Evolutionary conservation across 805 yeast species (phyloP).

Genomic region (Candida oleophila): DNA sequence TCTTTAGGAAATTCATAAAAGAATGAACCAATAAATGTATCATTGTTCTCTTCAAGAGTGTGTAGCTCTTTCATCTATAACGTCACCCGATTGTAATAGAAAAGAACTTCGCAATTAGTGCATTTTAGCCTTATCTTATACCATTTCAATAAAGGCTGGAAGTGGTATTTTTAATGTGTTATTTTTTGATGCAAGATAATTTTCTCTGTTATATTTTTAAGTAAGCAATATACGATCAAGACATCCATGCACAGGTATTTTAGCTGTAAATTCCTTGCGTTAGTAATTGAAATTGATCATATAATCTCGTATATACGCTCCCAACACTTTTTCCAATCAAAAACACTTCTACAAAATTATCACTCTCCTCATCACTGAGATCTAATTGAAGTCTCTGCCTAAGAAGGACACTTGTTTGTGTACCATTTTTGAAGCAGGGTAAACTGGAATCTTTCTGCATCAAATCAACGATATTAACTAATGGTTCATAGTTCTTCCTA

Average conservation of each 20-base stretch:
- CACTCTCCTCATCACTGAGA: slow-evolving; percentile 68
- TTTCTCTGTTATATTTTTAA: too few species aligned
- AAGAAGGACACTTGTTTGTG: slow-evolving; percentile 73
- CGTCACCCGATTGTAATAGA: too few species aligned
- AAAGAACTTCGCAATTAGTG: too few species aligned
- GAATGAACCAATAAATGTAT: not conserved
- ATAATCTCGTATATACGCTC: slow-evolving; percentile 84
- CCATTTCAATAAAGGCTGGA: not conserved
- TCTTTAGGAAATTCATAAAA: not conserved
- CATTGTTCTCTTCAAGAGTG: too few species aligned
- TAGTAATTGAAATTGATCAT: slow-evolving; percentile 91
- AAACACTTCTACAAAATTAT: slow-evolving; percentile 71
- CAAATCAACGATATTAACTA: slow-evolving; percentile 81
- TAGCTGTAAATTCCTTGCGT: slow-evolving; percentile 92
- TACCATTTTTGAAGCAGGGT: slow-evolving; percentile 91
- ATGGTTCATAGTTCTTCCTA: slow-evolving; percentile 69
- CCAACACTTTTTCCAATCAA: slow-evolving; percentile 82
- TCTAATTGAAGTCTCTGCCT: slow-evolving; percentile 81
- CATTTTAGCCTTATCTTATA: not conserved
- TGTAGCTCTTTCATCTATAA: too few species aligned
- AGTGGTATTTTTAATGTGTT: not conserved
- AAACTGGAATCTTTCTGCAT: slow-evolving; percentile 90
- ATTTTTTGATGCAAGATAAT: not conserved
- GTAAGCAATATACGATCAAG: not conserved
- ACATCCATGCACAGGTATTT: not conserved